Percentiles rank a stretch among this genome's conserved stretches.
phyloP scores from a whole-genome alignment of 2,329 filamentous ascomycete genomes.

The Penicillium sp. region DNA sequence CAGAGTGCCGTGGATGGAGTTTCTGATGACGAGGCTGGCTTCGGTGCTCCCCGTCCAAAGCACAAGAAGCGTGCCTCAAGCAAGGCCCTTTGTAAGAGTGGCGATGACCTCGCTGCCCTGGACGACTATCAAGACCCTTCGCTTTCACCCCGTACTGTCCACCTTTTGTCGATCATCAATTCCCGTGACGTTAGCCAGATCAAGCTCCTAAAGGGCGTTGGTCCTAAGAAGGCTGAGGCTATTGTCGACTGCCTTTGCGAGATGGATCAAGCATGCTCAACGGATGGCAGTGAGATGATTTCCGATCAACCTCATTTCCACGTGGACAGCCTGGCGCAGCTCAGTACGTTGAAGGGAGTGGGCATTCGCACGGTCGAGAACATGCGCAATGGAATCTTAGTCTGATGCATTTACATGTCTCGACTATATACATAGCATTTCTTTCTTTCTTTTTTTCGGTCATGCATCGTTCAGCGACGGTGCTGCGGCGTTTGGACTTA shows the following conservation, averaged over 20 bases:
- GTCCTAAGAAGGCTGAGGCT: conserved; percentile 45
- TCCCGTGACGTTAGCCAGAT: conserved; percentile 44
- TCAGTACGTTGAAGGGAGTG: conserved; percentile 43
- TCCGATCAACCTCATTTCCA: conserved; percentile 26
- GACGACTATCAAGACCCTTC: conserved; percentile 20
- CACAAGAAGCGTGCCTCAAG: conserved; percentile 30
- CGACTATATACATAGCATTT: conserved; percentile 10
- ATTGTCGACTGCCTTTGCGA: conserved; percentile 46
- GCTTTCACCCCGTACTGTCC: conserved; percentile 41
- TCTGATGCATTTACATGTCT: conserved; percentile 22
- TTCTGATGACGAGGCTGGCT: conserved; percentile 32
- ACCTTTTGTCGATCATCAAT: conserved; percentile 45
- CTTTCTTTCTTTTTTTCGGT: conserved; percentile 12
- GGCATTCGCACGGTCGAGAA: conserved; percentile 45
- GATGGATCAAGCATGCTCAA: conserved; percentile 32
- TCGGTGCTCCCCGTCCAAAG: conserved; percentile 18
- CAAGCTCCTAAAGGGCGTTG: conserved; percentile 45
- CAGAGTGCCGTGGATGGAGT: conserved; percentile 19
- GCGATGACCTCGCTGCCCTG: conserved; percentile 14
- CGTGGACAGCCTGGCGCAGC: conserved; percentile 36
- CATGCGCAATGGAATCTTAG: conserved; percentile 44
- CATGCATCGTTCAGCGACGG: conserved; percentile 28
- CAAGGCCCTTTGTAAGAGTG: conserved; percentile 14
- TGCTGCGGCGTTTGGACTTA: conserved; percentile 21
- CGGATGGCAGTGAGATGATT: conserved; percentile 5